phyloP scores from a whole-genome alignment of 2,329 filamentous ascomycete species.

The Rhynchosporium agropyri region DNA sequence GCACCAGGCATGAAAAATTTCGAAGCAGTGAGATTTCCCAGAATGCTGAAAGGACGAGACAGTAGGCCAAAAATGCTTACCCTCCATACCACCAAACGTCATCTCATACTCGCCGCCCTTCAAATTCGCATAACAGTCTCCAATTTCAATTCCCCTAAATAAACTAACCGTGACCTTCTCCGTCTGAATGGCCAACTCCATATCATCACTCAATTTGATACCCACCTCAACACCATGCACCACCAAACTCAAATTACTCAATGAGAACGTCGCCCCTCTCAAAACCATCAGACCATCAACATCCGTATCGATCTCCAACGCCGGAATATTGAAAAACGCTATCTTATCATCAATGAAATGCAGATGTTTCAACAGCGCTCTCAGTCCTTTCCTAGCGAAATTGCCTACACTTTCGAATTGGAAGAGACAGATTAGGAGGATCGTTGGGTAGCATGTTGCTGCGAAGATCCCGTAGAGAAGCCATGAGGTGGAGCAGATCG shows the following conservation, averaged over 20 bases:
- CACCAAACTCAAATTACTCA: constrained; percentile 52
- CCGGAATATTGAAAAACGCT: constrained; percentile 47
- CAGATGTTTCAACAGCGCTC: constrained; percentile 43
- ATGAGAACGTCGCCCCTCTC: constrained; percentile 53
- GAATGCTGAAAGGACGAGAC: too few species aligned
- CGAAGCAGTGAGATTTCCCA: too few species aligned
- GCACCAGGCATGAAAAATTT: too few species aligned
- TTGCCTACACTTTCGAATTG: constrained; percentile 45
- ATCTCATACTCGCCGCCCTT: constrained; percentile 56
- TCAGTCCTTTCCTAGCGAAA: constrained; percentile 42
- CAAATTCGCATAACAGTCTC: constrained; percentile 56
- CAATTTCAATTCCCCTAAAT: constrained; percentile 53
- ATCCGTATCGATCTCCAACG: constrained; percentile 57
- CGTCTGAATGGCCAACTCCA: constrained; percentile 54
- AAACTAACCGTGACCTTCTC: constrained; percentile 52
- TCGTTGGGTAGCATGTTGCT: constrained; percentile 46
- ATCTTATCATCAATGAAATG: constrained; percentile 56
- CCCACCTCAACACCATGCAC: constrained; percentile 57
- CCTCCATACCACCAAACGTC: constrained; percentile 48
- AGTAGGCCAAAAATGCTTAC: not conserved
- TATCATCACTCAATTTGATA: constrained; percentile 54
- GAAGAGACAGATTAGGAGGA: constrained; percentile 49
- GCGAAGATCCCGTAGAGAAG: constrained; percentile 51
- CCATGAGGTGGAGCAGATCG: constrained; percentile 54
- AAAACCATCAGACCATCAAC: constrained; percentile 56